Conservation (phyloP, 2,329 filamentous ascomycete species). For the Curvularia sp. region DNA sequence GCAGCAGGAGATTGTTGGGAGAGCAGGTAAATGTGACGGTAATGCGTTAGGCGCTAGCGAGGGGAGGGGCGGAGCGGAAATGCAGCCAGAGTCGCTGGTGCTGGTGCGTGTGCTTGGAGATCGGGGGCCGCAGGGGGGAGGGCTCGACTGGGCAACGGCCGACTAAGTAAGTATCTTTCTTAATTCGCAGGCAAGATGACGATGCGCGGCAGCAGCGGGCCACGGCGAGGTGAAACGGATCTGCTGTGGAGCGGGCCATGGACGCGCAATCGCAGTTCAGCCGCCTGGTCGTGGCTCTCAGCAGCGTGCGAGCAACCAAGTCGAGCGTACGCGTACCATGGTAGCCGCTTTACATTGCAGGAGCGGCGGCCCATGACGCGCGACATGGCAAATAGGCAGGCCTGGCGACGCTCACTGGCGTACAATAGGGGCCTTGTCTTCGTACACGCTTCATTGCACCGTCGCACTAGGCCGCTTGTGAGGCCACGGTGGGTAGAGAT, state of each 20-base stretch:
- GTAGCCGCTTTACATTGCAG: constrained; percentile 15
- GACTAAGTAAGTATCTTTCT: constrained; percentile 9
- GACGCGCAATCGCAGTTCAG: constrained; percentile 41
- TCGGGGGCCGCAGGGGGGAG: constrained; percentile 26
- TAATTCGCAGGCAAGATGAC: constrained; percentile 21
- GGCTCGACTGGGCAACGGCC: constrained; percentile 23
- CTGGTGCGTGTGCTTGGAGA: constrained; percentile 13
- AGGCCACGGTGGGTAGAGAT: constrained; percentile 16
- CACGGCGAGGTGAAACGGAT: constrained; percentile 43
- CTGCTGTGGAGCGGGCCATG: constrained; percentile 33
- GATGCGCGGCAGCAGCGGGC: constrained; percentile 27
- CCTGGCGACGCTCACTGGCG: constrained; percentile 13
- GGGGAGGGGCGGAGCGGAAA: constrained; percentile 44
- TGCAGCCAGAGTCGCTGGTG: constrained; percentile 16
- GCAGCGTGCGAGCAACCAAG: background rate
- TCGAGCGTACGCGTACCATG: constrained; percentile 9
- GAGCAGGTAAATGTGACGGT: constrained; percentile 30
- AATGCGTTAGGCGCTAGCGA: constrained; percentile 36
- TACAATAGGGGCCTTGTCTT: constrained; percentile 24
- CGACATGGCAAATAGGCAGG: constrained; percentile 3
- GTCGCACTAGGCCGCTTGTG: constrained; percentile 31
- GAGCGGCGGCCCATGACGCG: constrained; percentile 3
- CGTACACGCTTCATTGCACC: constrained; percentile 17
- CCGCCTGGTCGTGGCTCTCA: background rate
- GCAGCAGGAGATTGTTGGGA: constrained; percentile 31